A percentile compares a stretch with the other conserved stretches of the same genome.
Conservation (phyloP, 1,284 basidiomycete species). For the Rhodotorula sp. region DNA sequence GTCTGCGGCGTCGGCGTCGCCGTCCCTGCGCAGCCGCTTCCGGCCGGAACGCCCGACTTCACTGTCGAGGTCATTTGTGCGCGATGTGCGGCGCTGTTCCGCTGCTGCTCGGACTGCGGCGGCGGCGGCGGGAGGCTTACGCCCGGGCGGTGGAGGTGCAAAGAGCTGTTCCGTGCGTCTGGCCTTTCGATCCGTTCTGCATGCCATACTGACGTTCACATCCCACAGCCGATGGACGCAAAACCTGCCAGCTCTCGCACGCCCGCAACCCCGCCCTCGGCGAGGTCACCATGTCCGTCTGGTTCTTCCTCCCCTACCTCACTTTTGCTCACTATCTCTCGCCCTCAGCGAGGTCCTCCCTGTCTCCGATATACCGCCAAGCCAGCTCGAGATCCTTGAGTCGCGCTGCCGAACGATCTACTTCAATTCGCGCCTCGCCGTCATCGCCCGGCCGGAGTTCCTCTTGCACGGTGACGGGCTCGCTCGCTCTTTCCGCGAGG, state of each 20-base stretch:
- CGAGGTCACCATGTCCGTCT: constrained; percentile 24
- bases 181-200: too few relatives aligned
- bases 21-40: background rate
- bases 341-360: constrained; percentile 5
- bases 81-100: constrained; percentile 21
- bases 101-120: constrained; percentile 31
- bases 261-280: constrained; percentile 28
- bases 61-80: constrained; percentile 33
- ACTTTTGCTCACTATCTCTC: too few relatives aligned
- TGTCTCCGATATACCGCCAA: background rate
- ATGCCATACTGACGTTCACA: background rate
- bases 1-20: constrained; percentile 15
- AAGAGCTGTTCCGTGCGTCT: background rate
- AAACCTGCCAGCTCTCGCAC: constrained; percentile 29
- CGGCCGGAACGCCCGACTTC: background rate
- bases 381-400: constrained; percentile 2
- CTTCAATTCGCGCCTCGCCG: constrained; percentile 27
- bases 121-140: constrained; percentile 32
- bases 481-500: constrained; percentile 18
- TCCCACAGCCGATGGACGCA: constrained; percentile 9
- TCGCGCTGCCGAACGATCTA: constrained; percentile 21
- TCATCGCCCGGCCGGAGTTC: constrained; percentile 25
- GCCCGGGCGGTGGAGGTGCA: constrained; percentile 33
- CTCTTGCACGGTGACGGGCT: constrained; percentile 26
- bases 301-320: too few relatives aligned